Base-by-base conservation (phyloP, 768 basidiomycete genomes). In the Cubamyces sp. region DNA sequence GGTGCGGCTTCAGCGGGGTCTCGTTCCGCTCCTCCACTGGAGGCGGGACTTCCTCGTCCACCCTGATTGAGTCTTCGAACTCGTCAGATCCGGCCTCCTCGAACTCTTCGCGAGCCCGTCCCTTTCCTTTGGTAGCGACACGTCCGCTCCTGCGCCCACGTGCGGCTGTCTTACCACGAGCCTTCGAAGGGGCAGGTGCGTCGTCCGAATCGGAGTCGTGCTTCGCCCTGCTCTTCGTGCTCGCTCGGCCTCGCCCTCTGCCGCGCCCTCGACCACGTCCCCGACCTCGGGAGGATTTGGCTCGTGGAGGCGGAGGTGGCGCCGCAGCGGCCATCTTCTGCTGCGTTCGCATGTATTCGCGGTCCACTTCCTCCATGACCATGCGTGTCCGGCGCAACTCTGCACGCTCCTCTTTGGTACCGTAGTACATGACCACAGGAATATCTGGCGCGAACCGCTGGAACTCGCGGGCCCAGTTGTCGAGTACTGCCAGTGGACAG, bases 391-490 rank as follows among this genome's bases (percentile, higher is more conserved):
- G 78, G 26, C 96, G 82, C 19, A 98, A 75, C 55, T 91, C 87
- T 0, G 89, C 90, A 23, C 97, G 90, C 60, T 96, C 88, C 0
- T 82, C 83, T 0, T 88, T 92, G 0, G 83, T 80, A 4, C 97
- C 97, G 65, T 98, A 92, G 73, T 99, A 99, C 79, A 94, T 87
- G 63, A 92, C 84, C 0, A 94, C 87, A 6, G 94, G 90, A 43
- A 95, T 91, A 15, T 80, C 70, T 3, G 95, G 94, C 11, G 92
- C 90, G 71, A 96, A 97, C 56, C 88, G 88, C 42, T 75, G 73
- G 71, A 93, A 97, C 71, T 98, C 95, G 53, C 87, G 84, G 3
- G 82, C 76, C 95, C 96, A 98, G 68, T 96, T 96, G 69, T 95
- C 89, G 16, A 98, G 76, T 14, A 98, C 96, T 47, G 93, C 94